Evolutionary conservation across 495 filamentous ascomycete genomes (phyloP).

Genomic region (Aspergillus panamensis): DNA sequence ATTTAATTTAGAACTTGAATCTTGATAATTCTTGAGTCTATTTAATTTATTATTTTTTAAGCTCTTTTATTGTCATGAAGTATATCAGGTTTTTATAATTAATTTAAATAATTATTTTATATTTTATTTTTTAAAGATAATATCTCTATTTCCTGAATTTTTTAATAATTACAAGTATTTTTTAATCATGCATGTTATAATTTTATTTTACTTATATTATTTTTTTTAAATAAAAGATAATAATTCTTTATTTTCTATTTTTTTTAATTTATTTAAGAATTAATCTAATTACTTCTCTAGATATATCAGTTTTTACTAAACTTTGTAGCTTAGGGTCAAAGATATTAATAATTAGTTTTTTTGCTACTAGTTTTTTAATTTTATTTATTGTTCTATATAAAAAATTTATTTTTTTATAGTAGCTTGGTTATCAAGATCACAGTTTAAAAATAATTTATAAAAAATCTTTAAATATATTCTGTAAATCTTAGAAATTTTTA

Average conservation of each 20-base stretch:
- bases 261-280: neutral
- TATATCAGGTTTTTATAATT: constrained; percentile 13
- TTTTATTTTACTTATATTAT: neutral
- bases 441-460: too few relatives aligned
- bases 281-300: constrained; percentile 5
- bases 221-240: neutral
- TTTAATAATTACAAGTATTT: constrained; percentile 6
- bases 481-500: too few relatives aligned
- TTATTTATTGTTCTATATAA: neutral
- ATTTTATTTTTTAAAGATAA: constrained; percentile 11
- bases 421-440: too few relatives aligned
- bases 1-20: neutral
- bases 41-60: constrained; percentile 4
- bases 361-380: neutral
- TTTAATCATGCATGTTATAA: constrained; percentile 10
- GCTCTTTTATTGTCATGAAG: constrained; percentile 1
- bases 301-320: constrained; percentile 8
- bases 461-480: too few relatives aligned
- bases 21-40: neutral
- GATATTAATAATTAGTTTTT: neutral
- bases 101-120: constrained; percentile 7
- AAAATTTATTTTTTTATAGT: constrained; percentile 3
- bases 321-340: neutral
- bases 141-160: constrained; percentile 4
- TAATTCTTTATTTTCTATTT: constrained; percentile 1